These are phyloP conservation scores for Lablab purpureus DNA, from an alignment of 306 rosid species.

Conservation along the genomic window DNA sequence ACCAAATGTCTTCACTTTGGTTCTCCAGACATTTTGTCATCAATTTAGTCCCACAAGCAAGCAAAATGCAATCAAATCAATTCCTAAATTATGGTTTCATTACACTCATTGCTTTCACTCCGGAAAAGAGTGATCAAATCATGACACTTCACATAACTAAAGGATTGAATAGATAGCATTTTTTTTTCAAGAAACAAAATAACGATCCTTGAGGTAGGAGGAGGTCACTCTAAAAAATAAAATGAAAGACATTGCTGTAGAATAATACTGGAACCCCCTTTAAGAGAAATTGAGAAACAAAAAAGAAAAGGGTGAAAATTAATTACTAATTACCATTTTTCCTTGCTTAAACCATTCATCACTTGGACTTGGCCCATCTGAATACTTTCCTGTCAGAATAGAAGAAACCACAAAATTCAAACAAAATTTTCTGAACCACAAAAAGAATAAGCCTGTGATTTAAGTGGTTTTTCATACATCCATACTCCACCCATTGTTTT, in stretches of 20 bases:
- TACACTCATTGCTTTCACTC: neutral
- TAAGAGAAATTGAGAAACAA: neutral
- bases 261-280: neutral
- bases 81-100: neutral
- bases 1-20: neutral
- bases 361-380: slow-evolving; percentile 79
- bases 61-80: neutral
- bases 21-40: neutral
- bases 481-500: neutral
- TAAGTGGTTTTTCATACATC: neutral
- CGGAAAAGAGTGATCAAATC: neutral
- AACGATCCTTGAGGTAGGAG: neutral
- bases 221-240: neutral
- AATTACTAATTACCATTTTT: slow-evolving; percentile 60
- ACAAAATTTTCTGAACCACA: slow-evolving; percentile 31
- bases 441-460: neutral
- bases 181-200: neutral
- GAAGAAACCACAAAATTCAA: slow-evolving; percentile 18
- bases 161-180: neutral
- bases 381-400: slow-evolving; percentile 75
- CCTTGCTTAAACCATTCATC: slow-evolving; percentile 95
- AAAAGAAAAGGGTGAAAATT: neutral
- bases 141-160: neutral
- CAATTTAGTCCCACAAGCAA: neutral
- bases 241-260: neutral